These are phyloP conservation scores for Rhododendron griersonianum DNA, from an alignment of 148 eudicot genomes.

Conservation along the genomic window DNA sequence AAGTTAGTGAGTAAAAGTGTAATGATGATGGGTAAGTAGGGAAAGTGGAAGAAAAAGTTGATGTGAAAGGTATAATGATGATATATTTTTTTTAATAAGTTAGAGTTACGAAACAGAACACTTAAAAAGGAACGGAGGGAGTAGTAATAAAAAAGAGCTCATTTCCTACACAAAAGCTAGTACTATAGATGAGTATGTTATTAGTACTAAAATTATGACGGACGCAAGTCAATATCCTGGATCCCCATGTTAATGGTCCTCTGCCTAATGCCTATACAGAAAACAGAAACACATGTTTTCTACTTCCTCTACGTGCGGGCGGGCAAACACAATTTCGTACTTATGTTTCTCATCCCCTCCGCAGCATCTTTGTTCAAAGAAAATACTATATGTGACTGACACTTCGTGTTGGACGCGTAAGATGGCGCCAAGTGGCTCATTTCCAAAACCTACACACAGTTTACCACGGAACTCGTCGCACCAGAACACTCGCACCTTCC, in stretches of 20 bases:
- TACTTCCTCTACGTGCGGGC: neutral
- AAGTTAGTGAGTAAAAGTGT: too few relatives aligned
- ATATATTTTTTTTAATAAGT: too few relatives aligned
- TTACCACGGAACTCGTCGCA: neutral
- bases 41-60: too few relatives aligned
- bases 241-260: neutral
- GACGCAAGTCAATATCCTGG: too few relatives aligned
- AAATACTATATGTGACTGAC: neutral
- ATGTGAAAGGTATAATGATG: too few relatives aligned
- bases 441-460: neutral
- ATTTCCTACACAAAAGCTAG: too few relatives aligned
- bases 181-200: too few relatives aligned
- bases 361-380: neutral
- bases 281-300: neutral
- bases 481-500: neutral
- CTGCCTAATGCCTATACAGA: neutral
- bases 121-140: too few relatives aligned
- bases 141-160: too few relatives aligned
- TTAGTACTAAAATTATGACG: too few relatives aligned
- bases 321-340: neutral
- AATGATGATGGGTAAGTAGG: too few relatives aligned
- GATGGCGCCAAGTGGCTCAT: neutral
- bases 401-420: neutral
- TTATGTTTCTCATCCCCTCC: neutral
- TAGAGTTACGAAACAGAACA: too few relatives aligned